phyloP scores from a whole-genome alignment of 495 filamentous ascomycete species.

The Penicillium goetzii region DNA sequence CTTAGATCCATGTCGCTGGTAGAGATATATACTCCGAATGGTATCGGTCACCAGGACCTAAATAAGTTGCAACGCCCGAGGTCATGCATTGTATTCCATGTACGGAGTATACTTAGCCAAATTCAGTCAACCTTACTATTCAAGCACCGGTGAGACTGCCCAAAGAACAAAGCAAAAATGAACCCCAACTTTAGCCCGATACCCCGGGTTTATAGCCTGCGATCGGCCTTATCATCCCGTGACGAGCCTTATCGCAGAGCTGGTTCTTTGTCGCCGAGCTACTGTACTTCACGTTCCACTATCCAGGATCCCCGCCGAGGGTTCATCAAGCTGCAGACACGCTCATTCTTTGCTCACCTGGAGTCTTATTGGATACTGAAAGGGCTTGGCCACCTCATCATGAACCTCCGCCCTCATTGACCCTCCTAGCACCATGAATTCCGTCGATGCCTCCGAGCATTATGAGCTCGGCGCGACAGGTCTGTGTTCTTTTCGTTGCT shows the following conservation, averaged over 20 bases:
- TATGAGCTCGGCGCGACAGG: conserved; percentile 58
- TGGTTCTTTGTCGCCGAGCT: conserved; percentile 10
- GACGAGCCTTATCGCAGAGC: conserved; percentile 28
- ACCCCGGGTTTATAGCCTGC: neutral
- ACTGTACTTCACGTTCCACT: neutral
- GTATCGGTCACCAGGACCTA: no score
- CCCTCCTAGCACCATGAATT: conserved; percentile 65
- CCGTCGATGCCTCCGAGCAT: conserved; percentile 87
- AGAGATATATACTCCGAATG: neutral
- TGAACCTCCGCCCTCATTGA: conserved; percentile 22
- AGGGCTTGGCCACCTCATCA: conserved; percentile 14
- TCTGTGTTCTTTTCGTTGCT: conserved; percentile 12
- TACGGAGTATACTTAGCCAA: no score
- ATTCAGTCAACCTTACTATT: no score
- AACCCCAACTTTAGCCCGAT: neutral
- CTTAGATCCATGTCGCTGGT: neutral
- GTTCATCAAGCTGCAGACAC: neutral
- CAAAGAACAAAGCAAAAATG: neutral
- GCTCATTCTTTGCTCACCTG: neutral
- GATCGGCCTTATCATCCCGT: conserved; percentile 25
- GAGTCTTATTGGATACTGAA: conserved; percentile 6
- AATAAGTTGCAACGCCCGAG: neutral
- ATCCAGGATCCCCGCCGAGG: neutral
- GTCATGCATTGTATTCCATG: neutral
- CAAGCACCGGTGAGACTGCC: neutral